A percentile compares a stretch with the other conserved stretches of the same genome.
Conservation (phyloP, 257 asterid genomes). For the Capsicum chinense region DNA sequence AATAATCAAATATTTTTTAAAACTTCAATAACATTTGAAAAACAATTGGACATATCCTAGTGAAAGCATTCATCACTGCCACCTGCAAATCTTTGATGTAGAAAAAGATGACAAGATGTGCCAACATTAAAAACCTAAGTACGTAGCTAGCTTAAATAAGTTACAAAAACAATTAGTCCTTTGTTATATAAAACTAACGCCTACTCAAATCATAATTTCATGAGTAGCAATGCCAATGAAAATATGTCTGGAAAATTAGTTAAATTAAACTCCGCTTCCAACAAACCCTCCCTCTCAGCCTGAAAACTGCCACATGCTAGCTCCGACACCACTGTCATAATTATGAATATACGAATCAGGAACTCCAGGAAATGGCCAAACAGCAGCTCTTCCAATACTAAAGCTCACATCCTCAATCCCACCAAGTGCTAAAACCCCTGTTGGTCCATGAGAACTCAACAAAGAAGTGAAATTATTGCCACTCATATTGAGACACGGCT, state of each 20-base stretch:
- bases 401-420: background rate
- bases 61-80: background rate
- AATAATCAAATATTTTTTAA: no score
- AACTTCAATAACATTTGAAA: no score
- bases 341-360: background rate
- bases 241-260: background rate
- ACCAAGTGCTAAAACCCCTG: background rate
- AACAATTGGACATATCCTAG: no score
- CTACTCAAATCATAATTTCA: background rate
- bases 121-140: background rate
- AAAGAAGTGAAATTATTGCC: background rate
- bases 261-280: background rate
- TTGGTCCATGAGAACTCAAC: background rate
- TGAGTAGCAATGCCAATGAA: background rate
- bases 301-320: background rate
- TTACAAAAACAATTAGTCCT: background rate
- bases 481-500: background rate
- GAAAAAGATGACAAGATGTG: background rate
- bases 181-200: background rate
- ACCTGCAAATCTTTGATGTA: background rate
- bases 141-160: background rate
- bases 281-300: background rate
- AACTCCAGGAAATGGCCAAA: constrained; percentile 6
- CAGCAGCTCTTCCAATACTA: background rate
- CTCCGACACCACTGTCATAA: background rate